Evolutionary conservation across 208 protist species (phyloP).

Genomic region (Trypanosoma caninum): DNA sequence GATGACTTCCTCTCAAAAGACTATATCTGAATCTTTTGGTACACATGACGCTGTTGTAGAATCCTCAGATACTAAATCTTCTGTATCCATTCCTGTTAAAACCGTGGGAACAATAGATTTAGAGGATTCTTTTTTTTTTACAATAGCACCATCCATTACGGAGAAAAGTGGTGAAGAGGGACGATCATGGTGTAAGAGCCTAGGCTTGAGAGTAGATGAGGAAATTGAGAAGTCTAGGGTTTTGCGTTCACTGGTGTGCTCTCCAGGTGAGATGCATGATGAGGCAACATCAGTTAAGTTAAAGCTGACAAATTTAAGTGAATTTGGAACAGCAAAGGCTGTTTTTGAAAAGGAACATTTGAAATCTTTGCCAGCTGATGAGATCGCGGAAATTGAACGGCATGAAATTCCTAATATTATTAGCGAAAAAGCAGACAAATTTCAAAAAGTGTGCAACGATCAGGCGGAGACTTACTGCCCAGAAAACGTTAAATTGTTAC

Average conservation of each 20-base stretch:
- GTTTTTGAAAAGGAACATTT: slow-evolving; percentile 3
- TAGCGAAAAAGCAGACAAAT: neutral
- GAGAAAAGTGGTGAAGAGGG: neutral
- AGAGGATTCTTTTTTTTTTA: slow-evolving; percentile 16
- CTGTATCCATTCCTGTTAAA: neutral
- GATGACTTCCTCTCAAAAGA: too few species aligned
- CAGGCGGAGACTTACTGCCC: too few species aligned
- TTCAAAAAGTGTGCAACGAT: neutral
- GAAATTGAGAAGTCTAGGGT: slow-evolving; percentile 20
- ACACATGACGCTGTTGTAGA: neutral
- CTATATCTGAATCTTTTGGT: neutral
- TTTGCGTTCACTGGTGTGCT: slow-evolving; percentile 14
- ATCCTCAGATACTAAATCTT: neutral
- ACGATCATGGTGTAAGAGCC: slow-evolving; percentile 7
- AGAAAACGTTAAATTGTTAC: neutral
- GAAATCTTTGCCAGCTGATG: slow-evolving; percentile 19
- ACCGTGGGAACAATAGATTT: neutral
- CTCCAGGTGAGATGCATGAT: neutral
- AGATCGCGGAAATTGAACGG: slow-evolving; percentile 36
- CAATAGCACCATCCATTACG: slow-evolving; percentile 15
- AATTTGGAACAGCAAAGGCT: neutral
- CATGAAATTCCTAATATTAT: slow-evolving; percentile 49
- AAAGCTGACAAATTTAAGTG: neutral
- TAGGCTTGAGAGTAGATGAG: slow-evolving; percentile 11
- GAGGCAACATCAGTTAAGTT: neutral